phyloP scores from a whole-genome alignment of 345 rosid genomes.

The Salix dunnii region DNA sequence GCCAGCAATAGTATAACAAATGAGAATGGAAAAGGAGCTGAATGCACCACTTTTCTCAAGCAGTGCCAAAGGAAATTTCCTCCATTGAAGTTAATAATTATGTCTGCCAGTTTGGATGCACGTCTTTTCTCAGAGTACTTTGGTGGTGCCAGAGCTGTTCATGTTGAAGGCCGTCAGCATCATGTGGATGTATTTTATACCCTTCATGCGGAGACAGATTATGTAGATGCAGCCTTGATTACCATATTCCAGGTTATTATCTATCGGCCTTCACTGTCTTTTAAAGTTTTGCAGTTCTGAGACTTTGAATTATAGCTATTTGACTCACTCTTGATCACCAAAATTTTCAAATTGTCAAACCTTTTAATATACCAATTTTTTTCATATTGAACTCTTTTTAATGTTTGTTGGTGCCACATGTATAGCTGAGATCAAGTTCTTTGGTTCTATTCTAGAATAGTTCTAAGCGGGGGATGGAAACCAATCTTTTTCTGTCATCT shows the following conservation, averaged over 20 bases:
- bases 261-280: constrained; percentile 1
- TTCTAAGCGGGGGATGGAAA: not conserved
- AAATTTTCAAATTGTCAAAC: not conserved
- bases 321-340: not conserved
- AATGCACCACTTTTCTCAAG: constrained; percentile 31
- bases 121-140: constrained; percentile 75
- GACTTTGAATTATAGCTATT: not conserved
- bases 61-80: constrained; percentile 47
- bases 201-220: constrained; percentile 62
- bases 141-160: constrained; percentile 86
- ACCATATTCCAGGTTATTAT: constrained; percentile 79
- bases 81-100: constrained; percentile 75
- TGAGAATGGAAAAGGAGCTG: constrained; percentile 35
- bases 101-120: constrained; percentile 99
- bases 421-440: not conserved
- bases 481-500: not conserved
- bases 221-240: constrained; percentile 68
- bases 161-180: constrained; percentile 77
- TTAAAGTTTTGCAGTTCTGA: not conserved
- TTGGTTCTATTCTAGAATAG: not conserved
- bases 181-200: constrained; percentile 75
- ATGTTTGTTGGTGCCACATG: not conserved
- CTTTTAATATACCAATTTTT: not conserved
- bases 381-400: not conserved
- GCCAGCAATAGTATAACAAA: constrained; percentile 19